A percentile compares a stretch with the other conserved stretches of the same genome.
phyloP scores from a whole-genome alignment of 1,139 yeast genomes.

The Kluyveromyces marxianus region DNA sequence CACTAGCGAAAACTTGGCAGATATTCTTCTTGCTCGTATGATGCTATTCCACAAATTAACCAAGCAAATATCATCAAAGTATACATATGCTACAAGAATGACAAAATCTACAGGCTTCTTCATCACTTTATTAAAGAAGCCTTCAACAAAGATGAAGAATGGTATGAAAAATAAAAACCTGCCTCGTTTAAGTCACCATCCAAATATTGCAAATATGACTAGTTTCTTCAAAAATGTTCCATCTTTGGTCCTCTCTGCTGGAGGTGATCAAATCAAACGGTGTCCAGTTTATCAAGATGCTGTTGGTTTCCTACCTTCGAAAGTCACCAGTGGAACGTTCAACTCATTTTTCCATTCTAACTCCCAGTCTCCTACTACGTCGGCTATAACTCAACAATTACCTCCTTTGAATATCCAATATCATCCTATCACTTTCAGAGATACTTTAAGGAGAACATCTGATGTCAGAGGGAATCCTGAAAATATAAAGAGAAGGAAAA shows the following conservation, averaged over 20 bases:
- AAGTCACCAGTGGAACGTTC: slow-evolving; percentile 8
- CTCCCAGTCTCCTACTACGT: neutral
- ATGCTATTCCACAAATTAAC: slow-evolving; percentile 32
- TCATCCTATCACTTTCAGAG: slow-evolving; percentile 30
- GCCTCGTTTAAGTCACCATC: slow-evolving; percentile 20
- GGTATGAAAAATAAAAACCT: slow-evolving; percentile 8
- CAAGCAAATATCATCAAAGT: slow-evolving; percentile 34
- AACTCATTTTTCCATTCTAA: slow-evolving; percentile 1
- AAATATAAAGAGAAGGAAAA: slow-evolving; percentile 16
- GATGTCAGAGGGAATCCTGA: slow-evolving; percentile 16
- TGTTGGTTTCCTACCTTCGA: slow-evolving; percentile 26
- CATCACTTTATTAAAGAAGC: slow-evolving; percentile 33
- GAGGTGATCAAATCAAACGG: slow-evolving; percentile 27
- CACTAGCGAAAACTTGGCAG: slow-evolving; percentile 32
- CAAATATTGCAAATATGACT: slow-evolving; percentile 22
- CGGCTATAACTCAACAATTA: slow-evolving; percentile 5
- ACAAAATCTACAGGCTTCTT: slow-evolving; percentile 42
- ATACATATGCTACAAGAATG: slow-evolving; percentile 50
- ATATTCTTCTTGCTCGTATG: slow-evolving; percentile 33
- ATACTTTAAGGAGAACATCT: slow-evolving; percentile 23
- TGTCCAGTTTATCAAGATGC: slow-evolving; percentile 33
- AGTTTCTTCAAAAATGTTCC: slow-evolving; percentile 25
- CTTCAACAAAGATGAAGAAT: slow-evolving; percentile 21
- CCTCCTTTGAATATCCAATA: slow-evolving; percentile 26
- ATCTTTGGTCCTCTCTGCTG: slow-evolving; percentile 25